Evolutionary conservation across 495 filamentous ascomycete genomes (phyloP), one percentile per base, ranked within the genome.

Genomic region (Penicillium ochrochloron): DNA sequence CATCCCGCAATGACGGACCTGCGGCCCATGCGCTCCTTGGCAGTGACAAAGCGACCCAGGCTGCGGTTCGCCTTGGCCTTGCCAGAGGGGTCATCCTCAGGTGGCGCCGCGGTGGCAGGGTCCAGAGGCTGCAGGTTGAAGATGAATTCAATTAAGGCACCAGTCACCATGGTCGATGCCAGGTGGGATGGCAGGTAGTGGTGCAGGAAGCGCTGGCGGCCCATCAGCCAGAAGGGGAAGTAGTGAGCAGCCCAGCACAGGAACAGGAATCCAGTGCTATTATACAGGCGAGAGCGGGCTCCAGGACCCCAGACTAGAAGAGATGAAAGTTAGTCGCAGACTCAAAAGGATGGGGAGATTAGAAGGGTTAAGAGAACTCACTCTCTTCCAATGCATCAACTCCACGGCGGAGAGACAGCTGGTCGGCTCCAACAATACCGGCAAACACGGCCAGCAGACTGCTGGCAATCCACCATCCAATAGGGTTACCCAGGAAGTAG

Each of bases 231-330:
- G 83, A 90, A 90, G 62, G 88, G 88, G 75, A 89, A 80, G 75
- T 90, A 90, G 74, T 90, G 88, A 35, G 88, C 86, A n/a, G 84
- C 86, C 88, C 88, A 90, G 77, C 84, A 85, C 61, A 99, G 90
- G 87, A 97, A 98, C 78, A 99, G 91, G 87, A 99, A 99, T 48
- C 95, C 95, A 0, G 96, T 98, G 64, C 92, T 96, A 84, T 97
- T 97, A 78, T 99, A 99, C 64, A 99, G 85, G 61, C 93, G 92
- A 37, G 90, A 93, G 58, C 95, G 93, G 35, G 95, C 91, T 70
- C 93, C 93, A 89, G 76, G 59, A n/a, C 75, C 76, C 75, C 76
- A 78, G 54, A 82, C 79, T 80, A 62, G 25, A 57, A 55, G 41
- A 60, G 19, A 51, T 27, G 46, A 25, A 52, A 15, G 57, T 65